phyloP scores from a whole-genome alignment of 768 basidiomycete genomes.

The Trametes cinnabarina region DNA sequence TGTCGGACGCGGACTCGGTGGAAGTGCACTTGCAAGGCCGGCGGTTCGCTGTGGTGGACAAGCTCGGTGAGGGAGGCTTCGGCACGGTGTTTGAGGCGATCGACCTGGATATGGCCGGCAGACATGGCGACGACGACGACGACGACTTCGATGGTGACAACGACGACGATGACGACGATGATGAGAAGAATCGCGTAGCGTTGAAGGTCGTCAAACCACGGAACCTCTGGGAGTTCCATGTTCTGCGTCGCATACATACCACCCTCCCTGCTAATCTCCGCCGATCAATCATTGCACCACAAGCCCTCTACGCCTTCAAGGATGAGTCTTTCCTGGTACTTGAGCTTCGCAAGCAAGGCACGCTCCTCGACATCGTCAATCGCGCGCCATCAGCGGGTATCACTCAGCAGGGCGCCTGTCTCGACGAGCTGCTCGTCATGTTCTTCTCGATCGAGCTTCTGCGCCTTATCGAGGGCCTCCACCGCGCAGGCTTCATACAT shows the following conservation, averaged over 20 bases:
- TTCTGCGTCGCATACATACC: slow-evolving; percentile 74
- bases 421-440: slow-evolving; percentile 91
- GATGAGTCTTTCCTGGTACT: slow-evolving; percentile 92
- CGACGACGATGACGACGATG: slow-evolving; percentile 54
- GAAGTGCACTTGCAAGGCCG: slow-evolving; percentile 61
- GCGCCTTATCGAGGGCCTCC: slow-evolving; percentile 78
- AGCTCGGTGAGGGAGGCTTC: slow-evolving; percentile 96
- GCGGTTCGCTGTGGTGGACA: slow-evolving; percentile 71
- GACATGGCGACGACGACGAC: slow-evolving; percentile 37
- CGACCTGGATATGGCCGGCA: slow-evolving; percentile 42
- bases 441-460: slow-evolving; percentile 95
- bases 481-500: slow-evolving; percentile 84
- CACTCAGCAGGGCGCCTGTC: slow-evolving; percentile 71
- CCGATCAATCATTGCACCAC: slow-evolving; percentile 71
- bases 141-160: slow-evolving; percentile 45
- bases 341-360: slow-evolving; percentile 88
- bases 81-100: slow-evolving; percentile 91
- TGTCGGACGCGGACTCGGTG: slow-evolving; percentile 40
- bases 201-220: slow-evolving; percentile 89
- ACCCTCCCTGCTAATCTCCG: slow-evolving; percentile 58
- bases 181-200: slow-evolving; percentile 62
- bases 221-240: slow-evolving; percentile 90
- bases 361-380: slow-evolving; percentile 90
- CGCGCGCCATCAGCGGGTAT: slow-evolving; percentile 72
- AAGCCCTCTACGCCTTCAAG: slow-evolving; percentile 74